Percentiles rank a stretch among this genome's conserved stretches.
Evolutionary conservation across 2,329 filamentous ascomycete genomes (phyloP).

Genomic region (Talaromyces atroroseus): DNA sequence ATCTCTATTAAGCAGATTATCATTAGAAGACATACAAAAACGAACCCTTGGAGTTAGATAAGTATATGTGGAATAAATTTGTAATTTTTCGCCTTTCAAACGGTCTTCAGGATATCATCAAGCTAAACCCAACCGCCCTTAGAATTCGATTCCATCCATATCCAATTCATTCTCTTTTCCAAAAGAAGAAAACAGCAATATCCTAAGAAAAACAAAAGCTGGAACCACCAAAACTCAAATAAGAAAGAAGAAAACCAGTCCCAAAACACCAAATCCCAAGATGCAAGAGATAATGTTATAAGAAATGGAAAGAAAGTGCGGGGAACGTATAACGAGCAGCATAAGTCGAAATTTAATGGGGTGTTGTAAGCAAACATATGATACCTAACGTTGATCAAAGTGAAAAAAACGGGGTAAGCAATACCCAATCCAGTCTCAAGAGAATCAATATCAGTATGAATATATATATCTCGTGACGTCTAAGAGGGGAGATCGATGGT

Average conservation of each 20-base stretch:
- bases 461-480: not conserved
- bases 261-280: not conserved
- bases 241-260: not conserved
- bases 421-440: not conserved
- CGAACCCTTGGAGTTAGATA: not conserved
- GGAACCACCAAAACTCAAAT: not conserved
- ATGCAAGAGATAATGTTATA: not conserved
- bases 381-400: not conserved
- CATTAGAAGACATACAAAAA: not conserved
- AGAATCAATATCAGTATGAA: not conserved
- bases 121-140: not conserved
- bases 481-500: slow-evolving; percentile 4
- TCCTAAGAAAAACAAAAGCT: not conserved
- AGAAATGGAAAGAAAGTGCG: not conserved
- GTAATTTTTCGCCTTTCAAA: not conserved
- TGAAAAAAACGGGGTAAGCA: not conserved
- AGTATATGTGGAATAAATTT: not conserved
- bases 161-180: not conserved
- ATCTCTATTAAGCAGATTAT: not conserved
- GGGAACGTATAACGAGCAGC: not conserved
- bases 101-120: not conserved
- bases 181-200: not conserved
- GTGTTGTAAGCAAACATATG: not conserved
- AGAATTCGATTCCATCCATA: not conserved
- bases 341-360: too few species aligned